Conservation (phyloP, 495 filamentous ascomycete genomes). For the Tricharina praecox region DNA sequence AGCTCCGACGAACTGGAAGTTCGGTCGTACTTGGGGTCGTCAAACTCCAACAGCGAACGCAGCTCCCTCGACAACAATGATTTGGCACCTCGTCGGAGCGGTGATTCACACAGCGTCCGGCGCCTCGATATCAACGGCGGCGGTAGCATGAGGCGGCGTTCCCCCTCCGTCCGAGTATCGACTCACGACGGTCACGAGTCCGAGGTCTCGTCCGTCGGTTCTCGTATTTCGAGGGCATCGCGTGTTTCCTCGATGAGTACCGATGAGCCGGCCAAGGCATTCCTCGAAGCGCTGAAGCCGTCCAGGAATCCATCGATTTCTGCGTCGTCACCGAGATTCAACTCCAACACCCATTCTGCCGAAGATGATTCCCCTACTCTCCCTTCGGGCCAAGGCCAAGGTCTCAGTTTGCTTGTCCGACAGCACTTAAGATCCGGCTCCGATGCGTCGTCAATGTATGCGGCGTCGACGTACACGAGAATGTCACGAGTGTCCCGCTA, state of each 20-base stretch:
- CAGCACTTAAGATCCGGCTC: slow-evolving; percentile 75
- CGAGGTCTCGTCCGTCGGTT: background rate
- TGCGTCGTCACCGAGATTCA: slow-evolving; percentile 18
- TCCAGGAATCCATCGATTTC: slow-evolving; percentile 18
- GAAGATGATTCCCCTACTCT: slow-evolving; percentile 63
- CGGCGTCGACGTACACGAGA: slow-evolving; percentile 22
- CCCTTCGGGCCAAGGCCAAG: slow-evolving; percentile 44
- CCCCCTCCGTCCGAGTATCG: background rate
- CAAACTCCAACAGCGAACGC: background rate
- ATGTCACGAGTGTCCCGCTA: slow-evolving; percentile 18
- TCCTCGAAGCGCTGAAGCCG: slow-evolving; percentile 6
- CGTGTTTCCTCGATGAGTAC: slow-evolving; percentile 1
- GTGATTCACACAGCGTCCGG: too few relatives aligned
- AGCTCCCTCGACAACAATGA: background rate
- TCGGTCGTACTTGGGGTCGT: background rate
- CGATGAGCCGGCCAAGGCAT: background rate
- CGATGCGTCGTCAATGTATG: slow-evolving; percentile 61
- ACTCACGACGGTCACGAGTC: background rate
- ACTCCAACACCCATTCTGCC: slow-evolving; percentile 10
- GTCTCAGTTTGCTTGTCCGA: slow-evolving; percentile 65
- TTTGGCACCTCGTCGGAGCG: background rate
- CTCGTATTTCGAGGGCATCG: background rate
- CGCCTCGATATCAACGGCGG: background rate
- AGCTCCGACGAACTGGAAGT: background rate
- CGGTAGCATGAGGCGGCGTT: background rate